Conservation (phyloP, 2,329 filamentous ascomycete species). For the Thielaviopsis euricoi region DNA sequence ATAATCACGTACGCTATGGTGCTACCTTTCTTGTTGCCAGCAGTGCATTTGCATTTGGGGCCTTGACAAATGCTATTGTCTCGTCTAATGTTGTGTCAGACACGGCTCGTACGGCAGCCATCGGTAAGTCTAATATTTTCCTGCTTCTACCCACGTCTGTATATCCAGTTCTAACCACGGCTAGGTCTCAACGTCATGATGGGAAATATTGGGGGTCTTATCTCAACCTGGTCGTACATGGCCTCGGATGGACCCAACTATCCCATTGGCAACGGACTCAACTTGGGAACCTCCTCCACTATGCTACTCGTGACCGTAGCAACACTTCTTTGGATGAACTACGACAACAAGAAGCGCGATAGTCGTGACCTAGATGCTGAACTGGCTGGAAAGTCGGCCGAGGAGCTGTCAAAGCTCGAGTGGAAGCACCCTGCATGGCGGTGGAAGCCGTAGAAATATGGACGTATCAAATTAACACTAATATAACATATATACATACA, state of each 20-base stretch:
- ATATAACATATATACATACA: neutral
- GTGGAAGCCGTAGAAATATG: conserved; percentile 26
- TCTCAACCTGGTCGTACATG: conserved; percentile 48
- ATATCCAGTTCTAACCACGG: neutral
- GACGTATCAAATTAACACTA: neutral
- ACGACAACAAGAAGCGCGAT: conserved; percentile 44
- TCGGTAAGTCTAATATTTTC: conserved; percentile 28
- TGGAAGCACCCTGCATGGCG: conserved; percentile 53
- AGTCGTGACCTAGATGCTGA: conserved; percentile 37
- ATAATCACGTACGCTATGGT: conserved; percentile 36
- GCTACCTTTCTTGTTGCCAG: conserved; percentile 47
- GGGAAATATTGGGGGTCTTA: conserved; percentile 47
- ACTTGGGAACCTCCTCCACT: conserved; percentile 42
- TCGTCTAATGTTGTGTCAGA: conserved; percentile 50
- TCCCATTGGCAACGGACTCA: conserved; percentile 54
- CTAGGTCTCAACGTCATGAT: conserved; percentile 33
- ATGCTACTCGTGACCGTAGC: conserved; percentile 34
- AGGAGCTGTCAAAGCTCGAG: conserved; percentile 43
- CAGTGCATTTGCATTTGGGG: conserved; percentile 43
- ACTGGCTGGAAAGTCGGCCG: conserved; percentile 35
- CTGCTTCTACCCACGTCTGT: no score
- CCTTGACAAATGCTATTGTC: conserved; percentile 44
- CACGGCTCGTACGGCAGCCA: conserved; percentile 44
- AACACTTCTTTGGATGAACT: conserved; percentile 43
- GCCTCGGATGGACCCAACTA: conserved; percentile 47